Base-by-base conservation (phyloP, 1,284 basidiomycete genomes). In the Neotropicomus parvogracilis region DNA sequence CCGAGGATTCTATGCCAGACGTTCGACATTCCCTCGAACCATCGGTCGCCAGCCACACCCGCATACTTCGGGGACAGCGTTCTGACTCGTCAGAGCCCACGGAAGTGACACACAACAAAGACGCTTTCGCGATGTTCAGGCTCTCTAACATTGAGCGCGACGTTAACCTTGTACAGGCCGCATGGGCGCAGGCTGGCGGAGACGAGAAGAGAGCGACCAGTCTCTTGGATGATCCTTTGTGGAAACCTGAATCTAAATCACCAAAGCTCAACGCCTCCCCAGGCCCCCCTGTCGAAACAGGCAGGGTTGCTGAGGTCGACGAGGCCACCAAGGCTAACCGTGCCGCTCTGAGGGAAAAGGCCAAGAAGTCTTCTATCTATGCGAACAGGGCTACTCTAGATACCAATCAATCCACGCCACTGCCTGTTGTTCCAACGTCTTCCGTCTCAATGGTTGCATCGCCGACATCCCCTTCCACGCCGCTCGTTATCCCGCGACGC, bases 291-390 rank as follows among this genome's bases (percentile, higher is more conserved):
- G 49, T 63, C 31, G 79, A 80, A 46, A 71, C 67, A 11, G 84
- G 85, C 17, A 75, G 81, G 44, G 81, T 87, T 21, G 78, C 75
- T 50, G 85, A 86, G 57, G 63, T 87, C 21, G 83, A 86, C 40
- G 83, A 88, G 54, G 82, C 81, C 12, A 75, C 70, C 21, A 81
- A 79, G 57, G 83, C 82, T 2, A 77, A 75, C 54, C 74, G 81
- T 49, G 76, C 75, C 17, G 79, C 81, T 29, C 74, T 73, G 48
- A 81, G 74, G 60, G 83, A 87, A 66, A 82, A 84, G 64, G 86
- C 81, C 11, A 86, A 85, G 64, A 83, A 80, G 61, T 89, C 86
- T 11, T 74, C 80, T 62, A 89, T 89, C 47, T 89, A 89, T 55
- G 81, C 81, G 42, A 84, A 82, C 54, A 78, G 83, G 49, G 64